Conservation (phyloP, 2,329 filamentous ascomycete genomes). For the Aaosphaeria pasadenensis region DNA sequence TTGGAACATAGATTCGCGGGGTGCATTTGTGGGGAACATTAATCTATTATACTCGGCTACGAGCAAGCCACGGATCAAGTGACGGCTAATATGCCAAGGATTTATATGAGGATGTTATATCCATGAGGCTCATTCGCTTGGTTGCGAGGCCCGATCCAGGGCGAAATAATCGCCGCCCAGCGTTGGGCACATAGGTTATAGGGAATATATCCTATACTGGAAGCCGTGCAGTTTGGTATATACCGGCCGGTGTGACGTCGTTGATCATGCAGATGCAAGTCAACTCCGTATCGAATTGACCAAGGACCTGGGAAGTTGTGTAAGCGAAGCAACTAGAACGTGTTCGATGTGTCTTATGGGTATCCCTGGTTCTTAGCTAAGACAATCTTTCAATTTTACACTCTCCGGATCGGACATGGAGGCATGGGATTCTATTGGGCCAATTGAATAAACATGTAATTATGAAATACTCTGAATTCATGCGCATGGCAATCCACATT, state of each 20-base stretch:
- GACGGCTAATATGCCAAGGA: neutral
- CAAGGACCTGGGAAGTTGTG: neutral
- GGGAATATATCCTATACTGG: neutral
- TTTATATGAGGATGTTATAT: neutral
- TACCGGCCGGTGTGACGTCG: neutral
- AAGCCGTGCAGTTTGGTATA: neutral
- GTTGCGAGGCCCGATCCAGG: neutral
- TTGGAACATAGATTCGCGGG: constrained; percentile 3
- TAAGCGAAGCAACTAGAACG: neutral
- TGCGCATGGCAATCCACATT: too few relatives aligned
- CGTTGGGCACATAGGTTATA: neutral
- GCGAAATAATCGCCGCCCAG: too few relatives aligned
- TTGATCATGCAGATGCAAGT: neutral
- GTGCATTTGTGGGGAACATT: constrained; percentile 3
- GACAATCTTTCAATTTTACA: too few relatives aligned
- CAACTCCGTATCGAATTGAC: neutral
- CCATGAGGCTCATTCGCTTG: neutral
- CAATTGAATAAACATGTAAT: too few relatives aligned
- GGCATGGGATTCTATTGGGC: too few relatives aligned
- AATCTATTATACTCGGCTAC: neutral
- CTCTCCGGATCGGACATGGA: too few relatives aligned
- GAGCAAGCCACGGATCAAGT: constrained; percentile 1
- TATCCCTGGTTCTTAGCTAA: too few relatives aligned
- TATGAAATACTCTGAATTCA: too few relatives aligned
- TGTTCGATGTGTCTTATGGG: too few relatives aligned